These are phyloP conservation scores for Fusarium incarnatum DNA, from an alignment of 2,329 filamentous ascomycete genomes.

Conservation along the genomic window DNA sequence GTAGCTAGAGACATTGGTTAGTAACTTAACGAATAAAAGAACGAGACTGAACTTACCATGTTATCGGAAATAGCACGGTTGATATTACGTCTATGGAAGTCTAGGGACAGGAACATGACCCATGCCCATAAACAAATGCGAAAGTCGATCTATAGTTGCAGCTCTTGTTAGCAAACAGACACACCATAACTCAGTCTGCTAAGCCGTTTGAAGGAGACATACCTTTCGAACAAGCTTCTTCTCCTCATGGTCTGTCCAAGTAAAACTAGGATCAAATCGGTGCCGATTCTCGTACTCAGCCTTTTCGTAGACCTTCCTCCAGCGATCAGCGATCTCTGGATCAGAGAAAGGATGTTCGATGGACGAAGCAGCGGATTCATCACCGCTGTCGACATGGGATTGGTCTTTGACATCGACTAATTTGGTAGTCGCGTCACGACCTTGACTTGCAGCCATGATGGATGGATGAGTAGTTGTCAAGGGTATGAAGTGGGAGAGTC, in stretches of 20 bases:
- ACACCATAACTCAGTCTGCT: too few species aligned
- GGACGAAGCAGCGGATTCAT: conserved; percentile 36
- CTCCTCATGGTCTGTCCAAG: conserved; percentile 62
- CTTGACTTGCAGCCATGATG: conserved; percentile 31
- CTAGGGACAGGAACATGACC: conserved; percentile 62
- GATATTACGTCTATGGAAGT: conserved; percentile 61
- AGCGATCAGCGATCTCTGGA: conserved; percentile 64
- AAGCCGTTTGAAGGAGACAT: not conserved
- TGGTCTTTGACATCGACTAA: conserved; percentile 25
- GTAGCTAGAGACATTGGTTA: conserved; percentile 40
- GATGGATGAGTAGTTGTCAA: not conserved
- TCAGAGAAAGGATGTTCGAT: conserved; percentile 62
- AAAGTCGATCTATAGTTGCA: conserved; percentile 59
- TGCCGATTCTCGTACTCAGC: conserved; percentile 70
- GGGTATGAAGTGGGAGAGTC: not conserved
- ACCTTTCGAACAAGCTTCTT: conserved; percentile 60
- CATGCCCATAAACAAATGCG: conserved; percentile 55
- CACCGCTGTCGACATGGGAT: conserved; percentile 37
- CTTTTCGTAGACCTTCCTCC: conserved; percentile 65
- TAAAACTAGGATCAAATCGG: conserved; percentile 62
- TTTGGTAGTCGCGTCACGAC: conserved; percentile 24
- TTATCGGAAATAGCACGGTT: conserved; percentile 57
- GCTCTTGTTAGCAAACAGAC: conserved; percentile 19
- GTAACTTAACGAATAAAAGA: too few species aligned
- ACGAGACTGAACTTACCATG: conserved; percentile 44